phyloP scores from a whole-genome alignment of 192 early-diverging fungal species.

The Dissophora ornata region DNA sequence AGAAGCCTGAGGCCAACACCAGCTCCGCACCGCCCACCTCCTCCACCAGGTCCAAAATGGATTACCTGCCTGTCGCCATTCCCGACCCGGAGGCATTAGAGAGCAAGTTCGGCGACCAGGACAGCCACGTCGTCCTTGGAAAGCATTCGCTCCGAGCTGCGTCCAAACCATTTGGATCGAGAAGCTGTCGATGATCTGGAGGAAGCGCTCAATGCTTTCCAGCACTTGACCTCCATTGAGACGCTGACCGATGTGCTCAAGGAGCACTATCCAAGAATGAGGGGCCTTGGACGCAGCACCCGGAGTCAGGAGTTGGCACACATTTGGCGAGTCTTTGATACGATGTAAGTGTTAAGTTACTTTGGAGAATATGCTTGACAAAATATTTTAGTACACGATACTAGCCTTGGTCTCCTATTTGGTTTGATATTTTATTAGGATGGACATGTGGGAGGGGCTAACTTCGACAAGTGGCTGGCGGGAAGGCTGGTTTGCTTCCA shows the following conservation, averaged over 20 bases:
- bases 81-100: too few species aligned
- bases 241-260: slow-evolving; percentile 19
- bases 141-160: too few species aligned
- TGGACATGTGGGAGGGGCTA: slow-evolving; percentile 25
- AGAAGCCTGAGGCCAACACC: too few species aligned
- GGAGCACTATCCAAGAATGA: slow-evolving; percentile 16
- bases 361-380: slow-evolving; percentile 19
- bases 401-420: slow-evolving; percentile 5
- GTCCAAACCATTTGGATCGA: too few species aligned
- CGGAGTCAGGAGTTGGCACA: slow-evolving; percentile 16
- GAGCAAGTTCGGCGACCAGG: too few species aligned
- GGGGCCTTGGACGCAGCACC: slow-evolving; percentile 11
- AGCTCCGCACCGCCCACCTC: too few species aligned
- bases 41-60: too few species aligned
- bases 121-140: slow-evolving; percentile 1
- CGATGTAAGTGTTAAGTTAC: slow-evolving; percentile 17
- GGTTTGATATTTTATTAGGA: slow-evolving; percentile 9
- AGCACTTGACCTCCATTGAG: slow-evolving; percentile 17
- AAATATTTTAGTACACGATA: slow-evolving; percentile 9
- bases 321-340: slow-evolving; percentile 20
- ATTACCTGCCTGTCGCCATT: too few species aligned
- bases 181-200: too few species aligned
- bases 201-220: too few species aligned
- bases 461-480: slow-evolving; percentile 29
- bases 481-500: slow-evolving; percentile 14